A percentile compares a stretch with the other conserved stretches of the same genome.
These are phyloP conservation scores for Komagataella populi DNA, from an alignment of 805 yeast genomes.

Conservation along the genomic window DNA sequence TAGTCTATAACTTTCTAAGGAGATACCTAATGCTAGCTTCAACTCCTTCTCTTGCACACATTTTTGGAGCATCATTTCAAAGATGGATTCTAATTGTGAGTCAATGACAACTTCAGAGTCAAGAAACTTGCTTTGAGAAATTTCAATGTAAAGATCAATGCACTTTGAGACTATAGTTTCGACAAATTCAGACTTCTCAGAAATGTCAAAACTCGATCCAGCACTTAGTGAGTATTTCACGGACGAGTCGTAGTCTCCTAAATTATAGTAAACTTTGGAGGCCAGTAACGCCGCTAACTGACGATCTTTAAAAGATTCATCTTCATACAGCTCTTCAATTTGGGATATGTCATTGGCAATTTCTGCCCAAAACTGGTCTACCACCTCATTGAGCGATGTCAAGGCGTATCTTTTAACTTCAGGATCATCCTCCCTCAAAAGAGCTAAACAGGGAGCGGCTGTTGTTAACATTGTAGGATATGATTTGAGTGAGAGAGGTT, in stretches of 20 bases:
- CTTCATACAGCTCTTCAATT: conserved; percentile 87
- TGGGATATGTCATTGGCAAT: conserved; percentile 81
- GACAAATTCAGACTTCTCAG: conserved; percentile 69
- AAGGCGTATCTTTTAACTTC: conserved; percentile 75
- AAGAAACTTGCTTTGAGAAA: conserved; percentile 39
- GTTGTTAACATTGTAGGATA: conserved; percentile 27
- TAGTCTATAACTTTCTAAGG: conserved; percentile 77
- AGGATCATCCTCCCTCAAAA: conserved; percentile 71
- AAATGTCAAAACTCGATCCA: conserved; percentile 63
- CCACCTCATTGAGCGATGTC: conserved; percentile 64
- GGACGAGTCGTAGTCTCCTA: conserved; percentile 87
- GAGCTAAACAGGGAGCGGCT: conserved; percentile 87
- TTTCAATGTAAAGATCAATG: conserved; percentile 64
- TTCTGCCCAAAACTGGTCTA: conserved; percentile 94
- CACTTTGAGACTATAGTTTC: conserved; percentile 93
- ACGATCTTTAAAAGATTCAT: conserved; percentile 60
- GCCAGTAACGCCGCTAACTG: conserved; percentile 83
- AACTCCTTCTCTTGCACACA: conserved; percentile 62
- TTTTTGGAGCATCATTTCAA: conserved; percentile 76
- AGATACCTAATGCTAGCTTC: conserved; percentile 78
- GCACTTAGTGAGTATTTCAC: conserved; percentile 83
- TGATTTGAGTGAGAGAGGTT: background rate
- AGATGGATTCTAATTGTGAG: conserved; percentile 49
- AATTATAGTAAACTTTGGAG: conserved; percentile 79
- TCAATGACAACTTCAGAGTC: conserved; percentile 29